These are phyloP conservation scores for Cornus controversa DNA, from an alignment of 148 eudicot species.

Conservation along the genomic window DNA sequence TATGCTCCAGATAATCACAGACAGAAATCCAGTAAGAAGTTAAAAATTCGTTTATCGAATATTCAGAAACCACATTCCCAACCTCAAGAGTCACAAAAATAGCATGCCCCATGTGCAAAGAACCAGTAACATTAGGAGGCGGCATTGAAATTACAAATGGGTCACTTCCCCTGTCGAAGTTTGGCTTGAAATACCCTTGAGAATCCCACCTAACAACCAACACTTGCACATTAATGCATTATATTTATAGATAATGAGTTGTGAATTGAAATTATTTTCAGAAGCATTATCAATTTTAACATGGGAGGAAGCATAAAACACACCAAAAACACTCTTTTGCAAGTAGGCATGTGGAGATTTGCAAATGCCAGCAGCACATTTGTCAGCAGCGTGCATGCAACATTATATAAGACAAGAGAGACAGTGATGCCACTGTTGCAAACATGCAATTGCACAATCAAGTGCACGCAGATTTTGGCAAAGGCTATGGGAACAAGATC, in stretches of 20 bases:
- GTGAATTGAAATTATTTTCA: background rate
- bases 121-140: slow-evolving; percentile 98
- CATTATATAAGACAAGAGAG: background rate
- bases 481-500: background rate
- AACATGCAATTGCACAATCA: background rate
- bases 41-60: background rate
- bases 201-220: slow-evolving; percentile 91
- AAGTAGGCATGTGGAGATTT: background rate
- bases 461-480: background rate
- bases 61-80: slow-evolving; percentile 23
- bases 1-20: background rate
- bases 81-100: slow-evolving; percentile 99
- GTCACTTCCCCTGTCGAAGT: slow-evolving; percentile 68
- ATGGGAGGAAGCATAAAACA: background rate
- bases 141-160: slow-evolving; percentile 96
- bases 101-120: slow-evolving; percentile 99
- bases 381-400: background rate
- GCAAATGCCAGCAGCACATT: background rate
- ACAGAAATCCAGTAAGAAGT: slow-evolving; percentile 9
- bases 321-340: background rate
- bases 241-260: slow-evolving; percentile 3
- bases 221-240: slow-evolving; percentile 17
- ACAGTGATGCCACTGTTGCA: background rate
- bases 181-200: slow-evolving; percentile 94
- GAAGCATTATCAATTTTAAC: background rate